These are phyloP conservation scores for Fraxinus velutina DNA, from an alignment of 305 asterid species.

Conservation along the genomic window DNA sequence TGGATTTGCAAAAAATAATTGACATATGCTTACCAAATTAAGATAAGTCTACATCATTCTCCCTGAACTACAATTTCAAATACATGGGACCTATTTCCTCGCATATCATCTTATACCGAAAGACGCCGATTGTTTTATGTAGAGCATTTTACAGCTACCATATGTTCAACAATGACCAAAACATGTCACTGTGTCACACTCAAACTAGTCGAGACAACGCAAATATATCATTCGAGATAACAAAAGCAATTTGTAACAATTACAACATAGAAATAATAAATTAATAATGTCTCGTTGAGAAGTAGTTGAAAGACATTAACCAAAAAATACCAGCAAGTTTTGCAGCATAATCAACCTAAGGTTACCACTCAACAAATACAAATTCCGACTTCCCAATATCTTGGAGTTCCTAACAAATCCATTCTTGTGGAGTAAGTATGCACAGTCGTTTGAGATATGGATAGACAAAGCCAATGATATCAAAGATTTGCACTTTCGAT, in stretches of 20 bases:
- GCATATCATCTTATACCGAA: background rate
- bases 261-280: background rate
- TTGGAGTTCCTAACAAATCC: background rate
- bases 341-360: background rate
- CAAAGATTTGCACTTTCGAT: background rate
- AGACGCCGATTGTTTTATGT: background rate
- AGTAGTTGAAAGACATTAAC: background rate
- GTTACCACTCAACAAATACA: too few relatives aligned
- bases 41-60: background rate
- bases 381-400: background rate
- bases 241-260: slow-evolving; percentile 15
- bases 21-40: slow-evolving; percentile 8
- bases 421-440: background rate
- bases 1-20: background rate
- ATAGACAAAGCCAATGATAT: background rate
- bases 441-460: background rate
- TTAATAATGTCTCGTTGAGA: background rate
- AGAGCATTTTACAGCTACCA: background rate
- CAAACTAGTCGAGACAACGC: slow-evolving; percentile 8
- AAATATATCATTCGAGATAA: background rate
- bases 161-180: slow-evolving; percentile 4
- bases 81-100: background rate
- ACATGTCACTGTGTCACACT: background rate
- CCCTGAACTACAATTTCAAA: background rate
- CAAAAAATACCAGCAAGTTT: background rate